These are phyloP conservation scores for Melaleuca alternifolia DNA, from an alignment of 345 rosid genomes.

Conservation along the genomic window DNA sequence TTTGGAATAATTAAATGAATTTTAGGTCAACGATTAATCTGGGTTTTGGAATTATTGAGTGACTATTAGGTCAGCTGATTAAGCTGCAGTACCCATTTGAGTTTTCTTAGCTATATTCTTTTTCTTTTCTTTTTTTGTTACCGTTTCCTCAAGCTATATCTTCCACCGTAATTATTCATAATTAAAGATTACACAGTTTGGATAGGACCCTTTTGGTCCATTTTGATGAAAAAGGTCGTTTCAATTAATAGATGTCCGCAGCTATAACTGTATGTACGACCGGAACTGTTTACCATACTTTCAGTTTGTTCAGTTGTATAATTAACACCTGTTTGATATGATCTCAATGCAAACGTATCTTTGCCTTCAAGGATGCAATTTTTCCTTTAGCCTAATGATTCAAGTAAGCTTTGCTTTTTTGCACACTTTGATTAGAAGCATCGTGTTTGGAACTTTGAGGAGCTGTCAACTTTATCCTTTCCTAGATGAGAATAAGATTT, in stretches of 20 bases:
- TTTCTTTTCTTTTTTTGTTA: background rate
- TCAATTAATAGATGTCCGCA: background rate
- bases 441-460: background rate
- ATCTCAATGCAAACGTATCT: background rate
- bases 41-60: background rate
- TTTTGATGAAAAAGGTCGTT: background rate
- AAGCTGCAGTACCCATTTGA: background rate
- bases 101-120: background rate
- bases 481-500: conserved; percentile 8
- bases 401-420: background rate
- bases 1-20: background rate
- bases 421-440: conserved; percentile 9
- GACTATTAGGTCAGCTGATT: background rate
- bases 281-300: background rate
- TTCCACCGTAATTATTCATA: background rate
- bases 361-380: background rate
- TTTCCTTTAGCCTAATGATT: background rate
- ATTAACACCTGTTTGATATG: background rate
- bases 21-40: background rate
- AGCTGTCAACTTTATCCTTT: conserved; percentile 11
- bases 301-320: conserved; percentile 12
- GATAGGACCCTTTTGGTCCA: background rate
- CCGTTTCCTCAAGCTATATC: background rate
- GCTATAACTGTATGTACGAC: background rate
- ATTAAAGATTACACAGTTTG: background rate